Conservation (phyloP, 1,284 basidiomycete genomes). For the Exsudoporus floridanus region DNA sequence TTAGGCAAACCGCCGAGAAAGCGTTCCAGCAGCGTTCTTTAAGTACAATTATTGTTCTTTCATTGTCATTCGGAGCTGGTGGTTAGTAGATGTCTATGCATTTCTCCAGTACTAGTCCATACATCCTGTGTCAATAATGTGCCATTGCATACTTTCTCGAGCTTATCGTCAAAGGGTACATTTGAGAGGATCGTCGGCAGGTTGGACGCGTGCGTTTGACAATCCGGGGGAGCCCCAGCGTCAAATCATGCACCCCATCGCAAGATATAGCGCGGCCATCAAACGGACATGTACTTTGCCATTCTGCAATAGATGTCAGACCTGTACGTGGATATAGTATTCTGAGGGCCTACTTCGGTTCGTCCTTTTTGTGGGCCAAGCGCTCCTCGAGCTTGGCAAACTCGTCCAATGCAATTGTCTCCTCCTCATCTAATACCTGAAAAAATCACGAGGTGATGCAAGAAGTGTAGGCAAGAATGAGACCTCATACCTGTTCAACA, state of each 20-base stretch:
- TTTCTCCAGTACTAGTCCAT: not conserved
- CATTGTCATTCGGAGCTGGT: not conserved
- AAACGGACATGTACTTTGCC: constrained; percentile 74
- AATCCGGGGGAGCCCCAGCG: not conserved
- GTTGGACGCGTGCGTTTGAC: not conserved
- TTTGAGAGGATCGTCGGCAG: not conserved
- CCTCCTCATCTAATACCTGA: constrained; percentile 88
- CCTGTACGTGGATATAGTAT: constrained; percentile 19
- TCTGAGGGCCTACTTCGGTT: constrained; percentile 31
- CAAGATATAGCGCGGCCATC: constrained; percentile 5
- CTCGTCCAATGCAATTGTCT: constrained; percentile 84
- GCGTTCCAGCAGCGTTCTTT: not conserved
- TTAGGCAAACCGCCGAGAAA: too few relatives aligned
- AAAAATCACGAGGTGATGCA: constrained; percentile 9
- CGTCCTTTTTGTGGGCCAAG: constrained; percentile 45
- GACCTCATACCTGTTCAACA: constrained; percentile 84
- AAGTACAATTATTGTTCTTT: not conserved
- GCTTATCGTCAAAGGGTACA: constrained; percentile 26
- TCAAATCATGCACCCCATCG: not conserved
- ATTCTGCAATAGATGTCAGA: constrained; percentile 45
- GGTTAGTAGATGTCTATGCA: not conserved
- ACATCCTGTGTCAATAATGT: constrained; percentile 34
- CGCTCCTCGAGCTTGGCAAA: constrained; percentile 90
- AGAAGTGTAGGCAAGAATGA: not conserved
- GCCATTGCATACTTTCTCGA: constrained; percentile 35